Evolutionary conservation across 2,329 filamentous ascomycete genomes (phyloP), one percentile per base, ranked within the genome.

Genomic region (Cercospora nicotianae): DNA sequence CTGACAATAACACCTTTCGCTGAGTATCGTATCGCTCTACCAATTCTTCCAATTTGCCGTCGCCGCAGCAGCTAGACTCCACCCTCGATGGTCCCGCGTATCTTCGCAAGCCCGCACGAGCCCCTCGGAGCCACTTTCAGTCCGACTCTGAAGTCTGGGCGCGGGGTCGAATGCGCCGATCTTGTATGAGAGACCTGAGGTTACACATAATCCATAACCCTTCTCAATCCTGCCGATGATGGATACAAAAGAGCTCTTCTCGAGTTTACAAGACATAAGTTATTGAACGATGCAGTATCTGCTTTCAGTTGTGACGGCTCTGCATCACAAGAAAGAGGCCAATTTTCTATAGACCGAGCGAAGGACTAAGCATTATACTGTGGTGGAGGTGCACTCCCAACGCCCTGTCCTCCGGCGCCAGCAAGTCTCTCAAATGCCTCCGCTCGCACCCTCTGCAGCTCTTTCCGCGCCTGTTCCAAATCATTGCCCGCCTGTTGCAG

Each of bases 371-470:
- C 55, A 65, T 2, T 39, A 28, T 64, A 66, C 59, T 67, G 55
- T n/a, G 68, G 61, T 28, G 68, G 68, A 63, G 68, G 63, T 13
- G 36, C 59, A 18, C 28, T 39, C 20, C 12, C 53, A 28, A 33
- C 31, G 20, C 23, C 53, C 33, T 18, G 31, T 53, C 48, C 60
- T 13, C 36, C 67, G 2, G 18, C 45, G 20, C 68, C 70, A 39
- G 68, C 69, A 45, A 76, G 45, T 28, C 65, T 71, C 66, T 72
- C 71, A 65, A 77, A 78, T 0, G 74, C 75, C 69, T 78, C 73
- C 9, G 72, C 75, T 55, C 75, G 70, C 42, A 77, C 72, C 20
- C 70, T 69, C 67, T 77, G 75, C 69, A 77, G 64, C 66, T 76
- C 72, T 51, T 45, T 48, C 28, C 75, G 71, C 20, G 71, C 72